Evolutionary conservation across 371 early-diverging fungal species (phyloP).

Genomic region (Capillidium rhysosporum): DNA sequence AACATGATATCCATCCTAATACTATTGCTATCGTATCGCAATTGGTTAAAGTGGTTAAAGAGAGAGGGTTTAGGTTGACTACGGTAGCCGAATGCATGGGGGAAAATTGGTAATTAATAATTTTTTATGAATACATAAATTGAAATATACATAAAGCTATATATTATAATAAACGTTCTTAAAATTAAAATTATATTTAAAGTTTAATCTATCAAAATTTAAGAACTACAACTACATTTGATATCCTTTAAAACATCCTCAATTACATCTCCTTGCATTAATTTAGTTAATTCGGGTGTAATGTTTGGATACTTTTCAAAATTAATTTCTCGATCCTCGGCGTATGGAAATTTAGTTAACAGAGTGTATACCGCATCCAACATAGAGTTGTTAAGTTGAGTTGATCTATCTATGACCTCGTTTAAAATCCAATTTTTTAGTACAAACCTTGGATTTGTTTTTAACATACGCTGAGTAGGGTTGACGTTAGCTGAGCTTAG

Average conservation of each 20-base stretch:
- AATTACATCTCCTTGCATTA: neutral
- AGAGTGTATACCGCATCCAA: conserved; percentile 28
- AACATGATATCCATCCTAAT: conserved; percentile 6
- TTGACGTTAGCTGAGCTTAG: too few species aligned
- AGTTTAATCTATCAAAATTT: neutral
- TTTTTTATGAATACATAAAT: too few species aligned
- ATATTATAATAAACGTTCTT: too few species aligned
- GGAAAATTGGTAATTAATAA: neutral
- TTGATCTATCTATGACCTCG: conserved; percentile 24
- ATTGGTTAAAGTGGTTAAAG: neutral
- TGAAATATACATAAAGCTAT: too few species aligned
- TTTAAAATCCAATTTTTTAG: conserved; percentile 56
- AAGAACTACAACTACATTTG: conserved; percentile 6
- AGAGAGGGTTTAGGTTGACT: conserved; percentile 7
- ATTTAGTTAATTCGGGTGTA: neutral
- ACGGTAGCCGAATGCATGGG: conserved; percentile 11
- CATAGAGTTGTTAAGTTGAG: conserved; percentile 13
- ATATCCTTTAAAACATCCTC: neutral
- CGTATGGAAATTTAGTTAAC: conserved; percentile 25
- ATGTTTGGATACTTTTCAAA: neutral
- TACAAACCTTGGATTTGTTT: conserved; percentile 40
- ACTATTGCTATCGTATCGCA: conserved; percentile 4
- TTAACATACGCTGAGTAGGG: neutral
- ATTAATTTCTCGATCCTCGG: conserved; percentile 10
- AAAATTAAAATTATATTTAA: too few species aligned